phyloP scores from a whole-genome alignment of 441 rosid species.

The Populus hybrid region DNA sequence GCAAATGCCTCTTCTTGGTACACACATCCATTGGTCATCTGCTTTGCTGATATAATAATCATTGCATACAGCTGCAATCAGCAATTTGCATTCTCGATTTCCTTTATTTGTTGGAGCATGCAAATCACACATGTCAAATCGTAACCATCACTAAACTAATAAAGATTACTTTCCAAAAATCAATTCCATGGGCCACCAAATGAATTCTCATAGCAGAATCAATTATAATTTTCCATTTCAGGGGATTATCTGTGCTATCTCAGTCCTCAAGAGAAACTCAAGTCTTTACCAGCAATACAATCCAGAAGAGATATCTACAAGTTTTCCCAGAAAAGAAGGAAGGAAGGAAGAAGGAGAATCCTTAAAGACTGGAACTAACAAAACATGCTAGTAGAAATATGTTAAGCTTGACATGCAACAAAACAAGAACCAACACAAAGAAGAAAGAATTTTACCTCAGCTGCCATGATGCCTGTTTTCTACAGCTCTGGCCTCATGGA shows the following conservation, averaged over 20 bases:
- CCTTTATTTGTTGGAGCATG: no score
- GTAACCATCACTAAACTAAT: background rate
- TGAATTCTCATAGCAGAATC: background rate
- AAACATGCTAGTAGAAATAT: background rate
- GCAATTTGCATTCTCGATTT: no score
- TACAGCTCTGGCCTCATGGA: slow-evolving; percentile 10
- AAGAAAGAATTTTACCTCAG: background rate
- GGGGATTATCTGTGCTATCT: background rate
- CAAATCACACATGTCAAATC: background rate
- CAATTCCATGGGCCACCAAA: slow-evolving; percentile 1
- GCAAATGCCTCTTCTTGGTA: background rate
- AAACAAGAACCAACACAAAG: background rate
- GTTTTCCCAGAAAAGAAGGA: background rate
- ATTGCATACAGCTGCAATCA: background rate
- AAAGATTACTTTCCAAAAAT: background rate
- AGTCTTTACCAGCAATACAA: background rate
- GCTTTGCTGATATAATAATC: background rate
- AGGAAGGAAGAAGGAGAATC: no score
- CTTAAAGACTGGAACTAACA: background rate
- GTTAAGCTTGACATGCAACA: background rate
- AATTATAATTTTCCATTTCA: slow-evolving; percentile 1
- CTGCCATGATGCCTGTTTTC: slow-evolving; percentile 25
- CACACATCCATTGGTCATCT: background rate
- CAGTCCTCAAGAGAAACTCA: background rate
- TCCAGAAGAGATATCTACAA: background rate